phyloP scores from a whole-genome alignment of 2,329 filamentous ascomycete genomes.

The Helminthosporium solani region DNA sequence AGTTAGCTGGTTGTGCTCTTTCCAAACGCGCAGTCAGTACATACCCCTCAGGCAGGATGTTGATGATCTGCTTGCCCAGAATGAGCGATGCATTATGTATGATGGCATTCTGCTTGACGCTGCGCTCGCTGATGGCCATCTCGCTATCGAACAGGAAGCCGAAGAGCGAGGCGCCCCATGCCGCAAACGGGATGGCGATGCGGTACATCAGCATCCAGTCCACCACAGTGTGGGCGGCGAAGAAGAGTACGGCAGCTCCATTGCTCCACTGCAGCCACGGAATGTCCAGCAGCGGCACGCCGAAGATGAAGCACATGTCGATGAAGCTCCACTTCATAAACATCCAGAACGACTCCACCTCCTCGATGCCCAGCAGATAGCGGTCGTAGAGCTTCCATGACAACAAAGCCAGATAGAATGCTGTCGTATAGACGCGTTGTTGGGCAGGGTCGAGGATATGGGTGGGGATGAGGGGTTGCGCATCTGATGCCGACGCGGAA shows the following conservation, averaged over 20 bases:
- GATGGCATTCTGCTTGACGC: constrained; percentile 83
- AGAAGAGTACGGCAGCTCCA: constrained; percentile 68
- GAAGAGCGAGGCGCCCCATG: constrained; percentile 69
- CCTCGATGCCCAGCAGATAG: constrained; percentile 72
- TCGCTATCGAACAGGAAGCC: constrained; percentile 91
- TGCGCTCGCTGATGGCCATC: constrained; percentile 87
- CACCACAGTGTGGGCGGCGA: constrained; percentile 67
- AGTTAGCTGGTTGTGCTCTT: constrained; percentile 12
- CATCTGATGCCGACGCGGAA: constrained; percentile 17
- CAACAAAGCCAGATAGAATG: constrained; percentile 73
- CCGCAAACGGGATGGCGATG: constrained; percentile 73
- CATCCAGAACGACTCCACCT: constrained; percentile 81
- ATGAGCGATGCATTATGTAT: constrained; percentile 92
- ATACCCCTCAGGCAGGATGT: constrained; percentile 91
- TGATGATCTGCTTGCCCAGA: constrained; percentile 93
- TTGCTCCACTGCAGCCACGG: constrained; percentile 95
- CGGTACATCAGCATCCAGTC: constrained; percentile 93
- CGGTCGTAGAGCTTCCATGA: constrained; percentile 89
- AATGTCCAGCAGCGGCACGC: constrained; percentile 82
- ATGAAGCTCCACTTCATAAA: constrained; percentile 93
- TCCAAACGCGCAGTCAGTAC: constrained; percentile 18
- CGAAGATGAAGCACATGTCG: constrained; percentile 84
- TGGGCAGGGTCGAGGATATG: constrained; percentile 83
- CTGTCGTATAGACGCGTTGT: constrained; percentile 82
- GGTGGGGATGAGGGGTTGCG: constrained; percentile 73